Conservation (phyloP, 495 filamentous ascomycete species). For the Pseudomonodictys pantanalensis region DNA sequence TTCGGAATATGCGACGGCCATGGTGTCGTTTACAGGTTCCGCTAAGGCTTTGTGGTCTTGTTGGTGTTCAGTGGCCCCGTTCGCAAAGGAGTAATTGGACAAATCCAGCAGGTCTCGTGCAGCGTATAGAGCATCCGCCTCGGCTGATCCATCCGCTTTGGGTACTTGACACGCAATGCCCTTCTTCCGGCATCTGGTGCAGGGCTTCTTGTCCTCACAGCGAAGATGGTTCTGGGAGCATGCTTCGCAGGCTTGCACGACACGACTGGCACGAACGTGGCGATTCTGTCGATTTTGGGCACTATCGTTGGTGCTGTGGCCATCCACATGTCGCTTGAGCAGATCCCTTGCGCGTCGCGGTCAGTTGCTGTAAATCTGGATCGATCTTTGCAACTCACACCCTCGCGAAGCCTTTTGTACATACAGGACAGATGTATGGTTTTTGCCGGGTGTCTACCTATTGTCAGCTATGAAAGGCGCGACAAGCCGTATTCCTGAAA, state of each 20-base stretch:
- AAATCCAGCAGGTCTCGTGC: conserved; percentile 3
- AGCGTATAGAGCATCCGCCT: neutral
- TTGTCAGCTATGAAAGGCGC: neutral
- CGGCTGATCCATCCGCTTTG: neutral
- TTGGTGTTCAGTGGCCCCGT: no score
- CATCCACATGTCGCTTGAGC: conserved; percentile 35
- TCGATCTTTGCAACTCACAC: conserved; percentile 9
- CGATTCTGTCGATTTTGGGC: conserved; percentile 7
- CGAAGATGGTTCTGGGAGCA: conserved; percentile 38
- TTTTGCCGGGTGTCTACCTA: conserved; percentile 36
- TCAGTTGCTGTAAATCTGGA: neutral
- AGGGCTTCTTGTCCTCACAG: conserved; percentile 40
- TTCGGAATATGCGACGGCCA: neutral
- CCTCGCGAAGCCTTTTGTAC: conserved; percentile 36
- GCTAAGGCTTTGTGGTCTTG: no score
- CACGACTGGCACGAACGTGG: conserved; percentile 22
- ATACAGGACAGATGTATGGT: conserved; percentile 36
- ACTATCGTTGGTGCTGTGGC: conserved; percentile 22
- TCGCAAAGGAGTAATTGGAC: neutral
- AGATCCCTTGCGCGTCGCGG: conserved; percentile 28
- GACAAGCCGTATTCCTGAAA: no score
- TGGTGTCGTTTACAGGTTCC: no score
- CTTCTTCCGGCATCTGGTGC: conserved; percentile 37
- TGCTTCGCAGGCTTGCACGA: conserved; percentile 39
- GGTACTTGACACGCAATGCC: conserved; percentile 30